A percentile compares a stretch with the other conserved stretches of the same genome.
Conservation (phyloP, 352 stramenopile species). For the Aphanomyces stellatus region DNA sequence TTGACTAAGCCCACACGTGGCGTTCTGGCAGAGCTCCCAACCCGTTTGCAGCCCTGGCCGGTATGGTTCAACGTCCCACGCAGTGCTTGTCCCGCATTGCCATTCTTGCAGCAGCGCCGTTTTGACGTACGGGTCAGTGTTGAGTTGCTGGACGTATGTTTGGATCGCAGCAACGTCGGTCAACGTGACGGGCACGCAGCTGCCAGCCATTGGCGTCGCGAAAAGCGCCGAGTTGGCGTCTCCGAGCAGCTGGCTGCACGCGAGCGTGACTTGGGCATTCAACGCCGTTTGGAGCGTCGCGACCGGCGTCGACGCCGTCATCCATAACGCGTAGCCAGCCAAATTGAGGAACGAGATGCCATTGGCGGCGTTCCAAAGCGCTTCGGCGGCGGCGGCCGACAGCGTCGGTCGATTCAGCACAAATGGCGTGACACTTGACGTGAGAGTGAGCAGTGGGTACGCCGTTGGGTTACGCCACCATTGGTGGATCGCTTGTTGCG, state of each 20-base stretch:
- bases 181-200: conserved; percentile 26
- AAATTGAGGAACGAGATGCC: neutral
- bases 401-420: conserved; percentile 3
- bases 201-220: conserved; percentile 24
- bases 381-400: conserved; percentile 5
- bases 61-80: conserved; percentile 60
- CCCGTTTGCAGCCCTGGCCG: conserved; percentile 33
- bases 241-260: conserved; percentile 24
- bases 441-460: neutral
- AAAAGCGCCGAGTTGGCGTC: conserved; percentile 42
- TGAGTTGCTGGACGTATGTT: conserved; percentile 28
- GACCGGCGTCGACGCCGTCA: conserved; percentile 17
- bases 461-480: conserved; percentile 7
- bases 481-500: conserved; percentile 12
- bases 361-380: neutral
- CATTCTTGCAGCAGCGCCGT: conserved; percentile 53
- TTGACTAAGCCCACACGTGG: conserved; percentile 28
- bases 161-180: conserved; percentile 32
- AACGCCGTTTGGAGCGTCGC: conserved; percentile 24
- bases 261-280: conserved; percentile 29
- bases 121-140: conserved; percentile 30
- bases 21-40: conserved; percentile 40
- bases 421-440: neutral
- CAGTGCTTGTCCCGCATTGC: conserved; percentile 34
- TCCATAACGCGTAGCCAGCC: neutral